Evolutionary conservation across 2,329 filamentous ascomycete genomes (phyloP).

Genomic region (Lasiodiplodia theobromae): DNA sequence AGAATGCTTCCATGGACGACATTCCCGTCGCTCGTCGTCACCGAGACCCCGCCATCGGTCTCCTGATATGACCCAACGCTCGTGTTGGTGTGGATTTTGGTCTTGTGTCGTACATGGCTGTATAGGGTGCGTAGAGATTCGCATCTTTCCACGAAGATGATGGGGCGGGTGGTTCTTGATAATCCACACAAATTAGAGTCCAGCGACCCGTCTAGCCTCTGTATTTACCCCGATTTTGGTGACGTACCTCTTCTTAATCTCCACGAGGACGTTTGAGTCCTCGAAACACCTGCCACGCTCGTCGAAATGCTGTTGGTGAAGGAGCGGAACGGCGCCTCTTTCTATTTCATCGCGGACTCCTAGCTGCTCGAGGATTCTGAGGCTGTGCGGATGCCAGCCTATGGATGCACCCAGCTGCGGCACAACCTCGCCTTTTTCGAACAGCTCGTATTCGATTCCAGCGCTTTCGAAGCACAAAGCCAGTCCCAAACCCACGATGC

Average conservation of each 20-base stretch:
- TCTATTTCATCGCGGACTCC: constrained; percentile 24
- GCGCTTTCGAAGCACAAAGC: constrained; percentile 2
- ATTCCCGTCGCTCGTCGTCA: constrained; percentile 19
- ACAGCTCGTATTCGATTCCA: constrained; percentile 6
- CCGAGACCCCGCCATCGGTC: not conserved
- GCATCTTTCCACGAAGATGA: not conserved
- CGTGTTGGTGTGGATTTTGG: not conserved
- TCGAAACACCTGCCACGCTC: not conserved
- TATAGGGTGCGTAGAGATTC: constrained; percentile 1
- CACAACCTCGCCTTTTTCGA: constrained; percentile 16
- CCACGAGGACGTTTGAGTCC: not conserved
- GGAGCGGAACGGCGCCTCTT: constrained; percentile 7
- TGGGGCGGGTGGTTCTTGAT: not conserved
- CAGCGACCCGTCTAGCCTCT: not conserved
- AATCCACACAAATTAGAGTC: no score
- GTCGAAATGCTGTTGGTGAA: not conserved
- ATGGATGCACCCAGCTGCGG: constrained; percentile 28
- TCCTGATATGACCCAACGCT: not conserved
- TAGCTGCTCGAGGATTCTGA: constrained; percentile 38
- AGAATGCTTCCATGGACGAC: constrained; percentile 20
- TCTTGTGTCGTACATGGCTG: not conserved
- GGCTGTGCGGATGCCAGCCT: constrained; percentile 31
- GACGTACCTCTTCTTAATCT: not conserved
- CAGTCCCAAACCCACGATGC: constrained; percentile 3
- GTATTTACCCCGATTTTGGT: not conserved